Base-by-base conservation (phyloP, 2,329 filamentous ascomycete genomes). In the Fusarium domesticum region DNA sequence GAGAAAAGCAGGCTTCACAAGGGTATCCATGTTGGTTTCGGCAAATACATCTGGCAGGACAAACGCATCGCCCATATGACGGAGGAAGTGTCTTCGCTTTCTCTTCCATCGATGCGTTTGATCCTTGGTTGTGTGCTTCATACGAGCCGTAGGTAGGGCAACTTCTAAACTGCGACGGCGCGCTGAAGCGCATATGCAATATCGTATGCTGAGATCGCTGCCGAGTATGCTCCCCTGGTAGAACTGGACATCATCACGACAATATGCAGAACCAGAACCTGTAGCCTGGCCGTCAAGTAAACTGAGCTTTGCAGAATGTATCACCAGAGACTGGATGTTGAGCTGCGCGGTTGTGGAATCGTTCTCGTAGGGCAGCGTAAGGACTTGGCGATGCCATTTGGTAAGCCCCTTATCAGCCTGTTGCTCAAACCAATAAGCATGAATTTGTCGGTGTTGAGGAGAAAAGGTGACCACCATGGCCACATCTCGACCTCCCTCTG, bases 191-290 rank as follows among this genome's bases (percentile, higher is more conserved):
- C 60, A 65, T 41, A 64, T 66, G 43, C 68, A 69, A 39, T 71
- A 73, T 28, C 62, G 60, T 14, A 81, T 48, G 31, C 69, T 66
- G 31, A 77, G 61, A 44, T 77, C 64, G 18, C 64, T 60, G 5
- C 60, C 66, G 3, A 80, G 51, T 10, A 67, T 61, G 40, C 66
- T 70, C 12, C 76, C 50, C 47, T 80, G 75, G 41, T 72, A 77
- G 50, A 78, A 76, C 16, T 64, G 63, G 3, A 72, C 56, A 4
- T 61, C 61, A 18, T 64, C 50, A 4, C 63, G 50, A 8, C 59
- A 45, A 39, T 73, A 70, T 11, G 53, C 42, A 15, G 53, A 53
- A 12, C 66, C 67, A 2, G 54, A 44, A 1, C 61, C 61, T 12
- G 43, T 33, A 1, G 51, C 32, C 6, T 42, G 33, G 7, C 43